Evolutionary conservation across 805 yeast species (phyloP), one percentile per base, ranked within the genome.

Genomic region (Lipomyces chichibuensis): DNA sequence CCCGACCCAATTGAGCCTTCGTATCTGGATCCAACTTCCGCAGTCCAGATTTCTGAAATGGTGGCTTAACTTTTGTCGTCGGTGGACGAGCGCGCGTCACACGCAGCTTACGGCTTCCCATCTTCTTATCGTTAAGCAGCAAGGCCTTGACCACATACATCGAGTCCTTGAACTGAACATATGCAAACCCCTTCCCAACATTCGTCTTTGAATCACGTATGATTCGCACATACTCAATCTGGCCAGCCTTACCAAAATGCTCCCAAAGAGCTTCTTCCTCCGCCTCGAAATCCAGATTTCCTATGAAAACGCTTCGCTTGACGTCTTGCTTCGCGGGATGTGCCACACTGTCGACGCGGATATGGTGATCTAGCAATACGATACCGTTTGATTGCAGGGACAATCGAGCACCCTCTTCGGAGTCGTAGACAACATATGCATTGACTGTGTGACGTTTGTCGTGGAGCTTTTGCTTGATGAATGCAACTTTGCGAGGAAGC

Each of bases 121-220:
- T 77, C 66, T 87, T 85, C 79, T 90, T 88, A 57, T 86, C 94
- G 77, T 93, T 85, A 68, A 91, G 80, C 66, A 92, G 79, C 63
- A 95, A 78, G 0, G 97, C 98, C 75, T 91, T 90, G 69, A 88
- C 87, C 9, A 95, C 97, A 54, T 88, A 82, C 64, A 88, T 79
- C 63, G 85, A 78, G 74, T 79, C 81, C 37, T 83, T 84, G 81
- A 93, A 95, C 78, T 94, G 98, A 46, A 95, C 92, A 76, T 93
- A 91, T 5, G 97, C 99, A 80, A 95, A 93, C 5, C 99, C 99
- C 80, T 95, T 95, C 70, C 99, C 99, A 66, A 94, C 82, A 74
- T 95, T 94, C 27, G 98, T 94, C 80, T 91, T 91, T 20, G 96
- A 80, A 77, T 95, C 99, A 76, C 99, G 87, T 43, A 95, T 85